Percentiles rank a stretch among this genome's conserved stretches.
Evolutionary conservation across 1,139 yeast species (phyloP).

Genomic region (Sugiyamaella novakii): DNA sequence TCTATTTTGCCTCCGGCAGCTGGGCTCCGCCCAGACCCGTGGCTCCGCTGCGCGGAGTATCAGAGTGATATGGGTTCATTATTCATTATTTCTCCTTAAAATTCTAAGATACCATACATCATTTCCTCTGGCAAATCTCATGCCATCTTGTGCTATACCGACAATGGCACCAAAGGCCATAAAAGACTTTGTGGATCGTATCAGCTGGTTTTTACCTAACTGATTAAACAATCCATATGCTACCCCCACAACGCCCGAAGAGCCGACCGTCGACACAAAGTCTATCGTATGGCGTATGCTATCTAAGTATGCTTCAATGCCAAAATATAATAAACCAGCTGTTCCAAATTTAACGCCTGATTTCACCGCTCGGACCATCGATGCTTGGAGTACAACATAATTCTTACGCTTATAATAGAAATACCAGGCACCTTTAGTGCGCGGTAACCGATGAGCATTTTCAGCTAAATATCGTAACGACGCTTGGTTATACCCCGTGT

Average conservation of each 20-base stretch:
- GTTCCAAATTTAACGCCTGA: conserved; percentile 51
- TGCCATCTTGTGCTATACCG: conserved; percentile 67
- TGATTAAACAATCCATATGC: conserved; percentile 50
- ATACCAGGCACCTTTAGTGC: conserved; percentile 83
- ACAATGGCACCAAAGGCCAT: conserved; percentile 57
- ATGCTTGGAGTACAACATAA: conserved; percentile 66
- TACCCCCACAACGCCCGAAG: conserved; percentile 57
- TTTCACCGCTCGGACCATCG: conserved; percentile 50
- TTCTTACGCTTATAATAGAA: conserved; percentile 84
- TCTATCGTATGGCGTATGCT: conserved; percentile 57
- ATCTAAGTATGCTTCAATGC: conserved; percentile 65
- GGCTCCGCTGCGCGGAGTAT: neutral
- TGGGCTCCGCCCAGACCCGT: too few species aligned
- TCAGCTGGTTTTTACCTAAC: conserved; percentile 52
- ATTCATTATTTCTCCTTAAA: conserved; percentile 1
- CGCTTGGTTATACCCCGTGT: conserved; percentile 58
- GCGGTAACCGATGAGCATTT: conserved; percentile 80
- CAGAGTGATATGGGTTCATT: neutral
- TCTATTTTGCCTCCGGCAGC: too few species aligned
- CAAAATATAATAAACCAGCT: conserved; percentile 57
- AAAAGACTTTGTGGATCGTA: conserved; percentile 56
- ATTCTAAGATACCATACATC: conserved; percentile 59
- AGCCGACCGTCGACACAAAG: conserved; percentile 59
- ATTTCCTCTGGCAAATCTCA: conserved; percentile 62
- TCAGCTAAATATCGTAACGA: conserved; percentile 71